Evolutionary conservation across 352 stramenopile species (phyloP).

Genomic region (Phytophthora brassicae): DNA sequence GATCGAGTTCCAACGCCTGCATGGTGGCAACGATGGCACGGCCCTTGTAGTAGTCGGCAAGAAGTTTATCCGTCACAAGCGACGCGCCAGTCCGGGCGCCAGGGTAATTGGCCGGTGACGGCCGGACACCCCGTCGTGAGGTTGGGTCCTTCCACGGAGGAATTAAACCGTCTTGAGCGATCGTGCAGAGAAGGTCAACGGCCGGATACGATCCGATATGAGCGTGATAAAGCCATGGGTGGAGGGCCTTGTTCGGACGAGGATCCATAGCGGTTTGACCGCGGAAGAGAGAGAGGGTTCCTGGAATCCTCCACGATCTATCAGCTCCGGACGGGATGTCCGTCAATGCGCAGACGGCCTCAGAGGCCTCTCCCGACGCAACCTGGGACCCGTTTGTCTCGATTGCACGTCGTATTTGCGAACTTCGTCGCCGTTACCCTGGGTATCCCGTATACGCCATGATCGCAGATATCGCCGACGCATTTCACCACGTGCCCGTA

Average conservation of each 20-base stretch:
- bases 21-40: not conserved
- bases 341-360: slow-evolving; percentile 4
- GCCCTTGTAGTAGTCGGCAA: slow-evolving; percentile 10
- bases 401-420: not conserved
- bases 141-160: not conserved
- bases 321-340: not conserved
- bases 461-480: slow-evolving; percentile 14
- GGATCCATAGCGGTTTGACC: slow-evolving; percentile 1
- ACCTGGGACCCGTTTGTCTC: not conserved
- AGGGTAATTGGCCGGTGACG: not conserved
- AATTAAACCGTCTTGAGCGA: slow-evolving; percentile 1
- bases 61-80: not conserved
- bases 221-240: not conserved
- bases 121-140: not conserved
- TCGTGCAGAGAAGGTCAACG: not conserved
- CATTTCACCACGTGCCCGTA: slow-evolving; percentile 6
- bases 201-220: slow-evolving; percentile 3
- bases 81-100: not conserved
- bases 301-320: slow-evolving; percentile 13
- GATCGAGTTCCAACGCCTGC: not conserved
- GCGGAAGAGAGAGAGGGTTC: not conserved
- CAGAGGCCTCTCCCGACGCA: not conserved
- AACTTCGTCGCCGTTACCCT: slow-evolving; percentile 1
- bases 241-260: slow-evolving; percentile 9
- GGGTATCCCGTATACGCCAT: slow-evolving; percentile 4